Evolutionary conservation across 2,329 filamentous ascomycete genomes (phyloP).

Genomic region (Sporothrix pallida): DNA sequence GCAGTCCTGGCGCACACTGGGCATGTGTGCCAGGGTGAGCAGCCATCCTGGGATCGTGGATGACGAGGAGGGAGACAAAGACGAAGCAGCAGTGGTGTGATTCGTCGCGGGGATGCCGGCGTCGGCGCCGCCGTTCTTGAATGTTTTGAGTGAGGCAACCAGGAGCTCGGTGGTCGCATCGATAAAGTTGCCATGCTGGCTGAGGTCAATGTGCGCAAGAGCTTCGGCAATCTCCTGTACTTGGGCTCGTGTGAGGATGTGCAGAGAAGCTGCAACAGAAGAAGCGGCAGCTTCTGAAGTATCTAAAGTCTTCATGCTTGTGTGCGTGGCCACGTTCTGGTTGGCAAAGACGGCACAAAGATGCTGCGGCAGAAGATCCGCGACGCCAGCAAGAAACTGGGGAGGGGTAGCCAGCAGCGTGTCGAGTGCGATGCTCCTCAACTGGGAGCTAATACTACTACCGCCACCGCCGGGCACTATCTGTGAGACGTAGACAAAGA

Average conservation of each 20-base stretch:
- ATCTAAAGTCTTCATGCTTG: not conserved
- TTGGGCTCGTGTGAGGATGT: not conserved
- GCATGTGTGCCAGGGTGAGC: conserved; percentile 36
- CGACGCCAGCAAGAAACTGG: conserved; percentile 18
- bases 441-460: not conserved
- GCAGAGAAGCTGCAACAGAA: not conserved
- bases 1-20: conserved; percentile 36
- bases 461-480: not conserved
- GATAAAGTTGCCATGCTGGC: conserved; percentile 16
- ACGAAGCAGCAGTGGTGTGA: not conserved
- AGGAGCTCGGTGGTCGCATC: conserved; percentile 13
- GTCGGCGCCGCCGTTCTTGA: not conserved
- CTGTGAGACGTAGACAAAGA: conserved; percentile 21
- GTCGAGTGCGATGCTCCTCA: conserved; percentile 5
- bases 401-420: conserved; percentile 32
- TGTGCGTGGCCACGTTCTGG: not conserved
- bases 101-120: conserved; percentile 23
- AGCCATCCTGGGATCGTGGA: conserved; percentile 34
- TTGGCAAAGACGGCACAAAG: conserved; percentile 19
- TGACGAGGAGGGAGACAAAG: not conserved
- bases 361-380: conserved; percentile 28
- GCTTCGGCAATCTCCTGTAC: conserved; percentile 22
- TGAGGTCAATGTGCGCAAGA: conserved; percentile 25
- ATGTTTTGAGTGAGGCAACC: not conserved
- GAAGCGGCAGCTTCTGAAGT: not conserved